Percentiles rank a stretch among this genome's conserved stretches.
These are phyloP conservation scores for Mycena chlorophos DNA, from an alignment of 768 basidiomycete species.

Conservation along the genomic window DNA sequence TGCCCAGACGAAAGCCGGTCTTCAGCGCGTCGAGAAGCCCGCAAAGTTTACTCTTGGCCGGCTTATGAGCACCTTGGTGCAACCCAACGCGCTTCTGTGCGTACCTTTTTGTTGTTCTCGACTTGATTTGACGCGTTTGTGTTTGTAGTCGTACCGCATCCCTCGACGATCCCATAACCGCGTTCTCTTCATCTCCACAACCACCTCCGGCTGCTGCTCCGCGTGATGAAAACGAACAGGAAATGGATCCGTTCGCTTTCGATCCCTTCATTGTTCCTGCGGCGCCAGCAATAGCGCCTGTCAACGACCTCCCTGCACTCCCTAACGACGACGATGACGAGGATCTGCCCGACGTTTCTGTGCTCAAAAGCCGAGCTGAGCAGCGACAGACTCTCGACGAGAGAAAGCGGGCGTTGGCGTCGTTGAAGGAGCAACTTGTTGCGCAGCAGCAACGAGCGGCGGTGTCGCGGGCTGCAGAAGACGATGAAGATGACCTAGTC, in stretches of 20 bases:
- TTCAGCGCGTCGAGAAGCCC: constrained; percentile 7
- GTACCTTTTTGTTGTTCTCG: background rate
- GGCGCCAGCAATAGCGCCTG: background rate
- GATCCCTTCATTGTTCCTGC: background rate
- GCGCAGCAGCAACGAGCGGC: background rate
- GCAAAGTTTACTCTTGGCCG: background rate
- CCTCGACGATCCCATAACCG: background rate
- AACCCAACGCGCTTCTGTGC: background rate
- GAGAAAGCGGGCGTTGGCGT: constrained; percentile 8
- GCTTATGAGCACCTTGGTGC: background rate
- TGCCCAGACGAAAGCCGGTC: constrained; percentile 3
- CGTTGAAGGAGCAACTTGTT: constrained; percentile 7
- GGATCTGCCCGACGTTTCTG: constrained; percentile 13
- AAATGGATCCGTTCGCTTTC: background rate
- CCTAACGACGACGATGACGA: constrained; percentile 16
- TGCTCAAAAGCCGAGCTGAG: constrained; percentile 4
- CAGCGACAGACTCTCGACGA: constrained; percentile 7
- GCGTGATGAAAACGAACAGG: background rate
- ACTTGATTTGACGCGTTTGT: background rate
- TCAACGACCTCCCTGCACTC: constrained; percentile 8
- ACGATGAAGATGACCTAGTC: constrained; percentile 17
- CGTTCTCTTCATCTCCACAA: background rate
- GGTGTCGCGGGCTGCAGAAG: background rate
- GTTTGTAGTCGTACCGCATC: background rate
- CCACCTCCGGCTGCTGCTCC: background rate